These are phyloP conservation scores for Penicillium steckii DNA, from an alignment of 495 filamentous ascomycete species.

Conservation along the genomic window DNA sequence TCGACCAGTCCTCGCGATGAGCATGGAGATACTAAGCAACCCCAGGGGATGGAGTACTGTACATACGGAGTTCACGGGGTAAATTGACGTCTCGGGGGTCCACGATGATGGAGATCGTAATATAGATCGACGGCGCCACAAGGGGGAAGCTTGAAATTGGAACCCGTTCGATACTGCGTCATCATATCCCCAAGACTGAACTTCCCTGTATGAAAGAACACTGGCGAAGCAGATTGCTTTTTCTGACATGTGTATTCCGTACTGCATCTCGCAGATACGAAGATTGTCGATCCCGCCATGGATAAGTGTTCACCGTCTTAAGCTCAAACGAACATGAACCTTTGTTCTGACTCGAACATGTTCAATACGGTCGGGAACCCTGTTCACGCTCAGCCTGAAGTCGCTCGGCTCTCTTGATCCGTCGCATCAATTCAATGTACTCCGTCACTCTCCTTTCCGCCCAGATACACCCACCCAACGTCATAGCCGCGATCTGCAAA, in stretches of 20 bases:
- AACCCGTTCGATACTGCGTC: background rate
- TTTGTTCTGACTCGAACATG: background rate
- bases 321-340: too few relatives aligned
- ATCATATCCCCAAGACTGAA: background rate
- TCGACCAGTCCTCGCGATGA: constrained; percentile 9
- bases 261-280: background rate
- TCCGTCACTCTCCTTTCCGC: constrained; percentile 72
- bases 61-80: constrained; percentile 5
- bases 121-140: constrained; percentile 18
- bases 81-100: constrained; percentile 9
- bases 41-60: too few relatives aligned
- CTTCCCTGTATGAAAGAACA: background rate
- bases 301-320: too few relatives aligned
- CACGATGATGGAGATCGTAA: constrained; percentile 20
- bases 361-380: constrained; percentile 15
- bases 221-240: background rate
- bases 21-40: background rate
- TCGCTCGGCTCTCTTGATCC: constrained; percentile 61
- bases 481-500: constrained; percentile 86
- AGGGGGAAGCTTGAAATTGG: constrained; percentile 6
- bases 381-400: constrained; percentile 56
- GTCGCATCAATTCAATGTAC: constrained; percentile 54
- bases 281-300: background rate
- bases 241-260: background rate
- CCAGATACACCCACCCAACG: constrained; percentile 78